Evolutionary conservation across 2,329 filamentous ascomycete species (phyloP), one percentile per base, ranked within the genome.

Genomic region (Penicillium occitanis): DNA sequence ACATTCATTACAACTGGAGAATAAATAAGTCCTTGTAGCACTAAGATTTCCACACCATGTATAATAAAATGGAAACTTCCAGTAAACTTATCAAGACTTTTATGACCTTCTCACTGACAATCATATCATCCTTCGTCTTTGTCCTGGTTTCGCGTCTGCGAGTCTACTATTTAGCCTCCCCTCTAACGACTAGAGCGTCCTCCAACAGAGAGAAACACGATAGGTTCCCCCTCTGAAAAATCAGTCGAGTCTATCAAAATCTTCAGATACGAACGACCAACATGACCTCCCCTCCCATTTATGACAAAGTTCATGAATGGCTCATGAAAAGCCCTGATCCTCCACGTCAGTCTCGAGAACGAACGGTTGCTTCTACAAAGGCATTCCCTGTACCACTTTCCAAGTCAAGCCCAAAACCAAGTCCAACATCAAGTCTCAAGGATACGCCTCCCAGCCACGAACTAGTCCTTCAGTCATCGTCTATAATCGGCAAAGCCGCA

Each of bases 261-360:
- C n/a, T 37, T 33, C 50, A 25, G 33, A 37, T 10, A 37, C n/a
- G 11, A 57, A 4, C 19, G 25, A 11, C 19, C 33, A 57, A 22
- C 2, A 57, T 57, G 53, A 11, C n/a, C 11, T 37, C 53, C 6
- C 19, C 11, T 19, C n/a, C 10, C 40, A 40, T n/a, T 44, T 37
- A 25, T 13, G 7, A 44, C 22, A 60, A 60, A 19, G 57, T 60
- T 10, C 57, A 46, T 30, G 57, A 44, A 28, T 60, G 57, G 57
- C 57, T 60, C 35, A 30, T 30, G 35, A 42, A 60, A 46, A 60
- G 57, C 25, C 57, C 57, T n/a, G 57, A 46, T 19, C 57, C 57
- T 30, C 57, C 57, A 8, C 57, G 57, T 42, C 53, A 57, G 33
- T 44, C 37, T 22, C 42, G 14, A 40, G n/a, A 40, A 7, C 33